Evolutionary conservation across 2,329 filamentous ascomycete species (phyloP).

Genomic region (Ophiobolus disseminans): DNA sequence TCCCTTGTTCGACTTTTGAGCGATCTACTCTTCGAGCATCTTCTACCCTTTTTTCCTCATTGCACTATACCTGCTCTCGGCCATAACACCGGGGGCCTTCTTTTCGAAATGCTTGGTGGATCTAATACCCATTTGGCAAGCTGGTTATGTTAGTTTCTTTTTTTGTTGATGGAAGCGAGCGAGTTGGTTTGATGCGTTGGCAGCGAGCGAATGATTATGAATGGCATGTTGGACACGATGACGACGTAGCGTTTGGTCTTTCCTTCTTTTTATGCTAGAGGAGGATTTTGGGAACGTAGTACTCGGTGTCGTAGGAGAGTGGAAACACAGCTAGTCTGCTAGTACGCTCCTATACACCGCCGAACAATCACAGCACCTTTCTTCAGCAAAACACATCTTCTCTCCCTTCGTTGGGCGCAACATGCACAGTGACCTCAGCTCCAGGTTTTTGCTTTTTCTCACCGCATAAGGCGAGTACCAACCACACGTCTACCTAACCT

Average conservation of each 20-base stretch:
- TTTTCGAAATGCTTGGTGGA: constrained; percentile 30
- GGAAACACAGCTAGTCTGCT: constrained; percentile 1
- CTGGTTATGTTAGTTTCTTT: constrained; percentile 9
- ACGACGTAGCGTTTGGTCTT: constrained; percentile 23
- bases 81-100: constrained; percentile 20
- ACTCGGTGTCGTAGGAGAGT: background rate
- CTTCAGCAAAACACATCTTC: background rate
- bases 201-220: constrained; percentile 14
- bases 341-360: background rate
- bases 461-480: no score
- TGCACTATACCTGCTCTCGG: constrained; percentile 39
- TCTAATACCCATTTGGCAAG: constrained; percentile 35
- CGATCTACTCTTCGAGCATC: constrained; percentile 14
- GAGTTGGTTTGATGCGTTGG: constrained; percentile 12
- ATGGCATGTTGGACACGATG: constrained; percentile 20
- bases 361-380: background rate
- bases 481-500: no score
- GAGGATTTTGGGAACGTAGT: background rate
- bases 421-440: no score
- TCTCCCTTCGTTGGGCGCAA: no score
- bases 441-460: no score
- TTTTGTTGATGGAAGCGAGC: constrained; percentile 14
- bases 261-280: background rate
- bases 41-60: constrained; percentile 13
- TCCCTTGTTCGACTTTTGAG: constrained; percentile 2